Evolutionary conservation across 1,284 basidiomycete genomes (phyloP), one percentile per base, ranked within the genome.

Genomic region (Hymenochaete sp.): DNA sequence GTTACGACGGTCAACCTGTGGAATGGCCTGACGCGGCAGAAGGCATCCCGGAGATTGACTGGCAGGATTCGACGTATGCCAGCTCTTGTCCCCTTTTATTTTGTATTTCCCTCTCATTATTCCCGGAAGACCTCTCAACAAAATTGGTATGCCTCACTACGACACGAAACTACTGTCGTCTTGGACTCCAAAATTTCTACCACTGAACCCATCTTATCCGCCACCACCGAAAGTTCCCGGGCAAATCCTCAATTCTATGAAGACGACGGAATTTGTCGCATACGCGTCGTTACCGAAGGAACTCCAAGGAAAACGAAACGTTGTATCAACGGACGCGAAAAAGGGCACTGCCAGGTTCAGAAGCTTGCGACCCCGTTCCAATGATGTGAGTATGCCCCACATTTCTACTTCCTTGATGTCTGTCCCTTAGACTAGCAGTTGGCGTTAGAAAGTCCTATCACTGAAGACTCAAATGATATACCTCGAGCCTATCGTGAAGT

Each of bases 81-180:
- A 6, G 26, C 11, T 35, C 18, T 16, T 2, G 26, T 21, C 39
- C 25, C 13, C 38, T 32, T 36, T 26, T 21, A 27, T 35, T 28
- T 24, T 25, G 11, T 16, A 31, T 25, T 14, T 36, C 28, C 43
- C 50, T 35, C 49, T n/a, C n/a, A n/a, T 38, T 33, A 45, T 41
- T 42, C 33, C 39, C 47, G 29, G 21, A 38, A 91, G 86, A 16
- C 93, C 95, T 1, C 70, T 99, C 43, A 98, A 91, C 58, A 67
- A 74, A 37, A 79, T 98, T 52, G 96, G 96, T 1, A 72, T 98
- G 70, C 93, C 95, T 4, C 76, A 86, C 63, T 98, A 98, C 61
- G 72, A 79, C 39, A 69, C 70, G 3, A 72, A 72, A 3, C 75
- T 98, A 0, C 70, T 98, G 4, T 97, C 93, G 9, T 82, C 85